These are phyloP conservation scores for Pseudocercospora eumusae DNA, from an alignment of 2,329 filamentous ascomycete genomes.

Conservation along the genomic window DNA sequence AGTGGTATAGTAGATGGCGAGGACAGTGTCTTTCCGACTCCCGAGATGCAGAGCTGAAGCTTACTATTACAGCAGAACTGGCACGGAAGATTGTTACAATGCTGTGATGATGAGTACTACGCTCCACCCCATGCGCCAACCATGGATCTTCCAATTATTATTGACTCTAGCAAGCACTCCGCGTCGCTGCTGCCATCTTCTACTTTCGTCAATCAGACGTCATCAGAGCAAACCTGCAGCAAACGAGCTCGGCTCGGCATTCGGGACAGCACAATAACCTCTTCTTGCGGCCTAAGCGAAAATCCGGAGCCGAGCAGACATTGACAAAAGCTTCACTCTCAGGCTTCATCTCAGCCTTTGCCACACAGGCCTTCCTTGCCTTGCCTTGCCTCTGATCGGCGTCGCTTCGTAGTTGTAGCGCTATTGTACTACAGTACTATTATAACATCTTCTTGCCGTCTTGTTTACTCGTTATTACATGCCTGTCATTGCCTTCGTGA, in stretches of 20 bases:
- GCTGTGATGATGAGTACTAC: slow-evolving; percentile 3
- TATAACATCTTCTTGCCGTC: not conserved
- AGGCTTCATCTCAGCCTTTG: too few relatives aligned
- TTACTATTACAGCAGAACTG: not conserved
- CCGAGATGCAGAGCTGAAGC: slow-evolving; percentile 4
- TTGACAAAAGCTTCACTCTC: not conserved
- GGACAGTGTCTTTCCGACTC: not conserved
- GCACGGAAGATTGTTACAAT: too few relatives aligned
- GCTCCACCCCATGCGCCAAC: slow-evolving; percentile 7
- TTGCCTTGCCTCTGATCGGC: not conserved
- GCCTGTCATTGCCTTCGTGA: slow-evolving; percentile 1
- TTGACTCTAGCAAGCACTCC: not conserved
- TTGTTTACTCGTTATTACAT: slow-evolving; percentile 1
- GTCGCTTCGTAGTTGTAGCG: not conserved
- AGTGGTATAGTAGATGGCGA: not conserved
- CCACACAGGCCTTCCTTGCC: not conserved
- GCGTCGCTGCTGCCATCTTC: not conserved
- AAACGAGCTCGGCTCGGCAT: not conserved
- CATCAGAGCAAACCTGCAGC: not conserved
- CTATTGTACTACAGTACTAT: too few relatives aligned
- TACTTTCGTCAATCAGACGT: slow-evolving; percentile 7
- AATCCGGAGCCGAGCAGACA: slow-evolving; percentile 5
- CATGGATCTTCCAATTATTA: too few relatives aligned
- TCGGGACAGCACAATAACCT: not conserved
- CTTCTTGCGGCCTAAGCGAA: not conserved